These are phyloP conservation scores for Cryptosporidium viatorum DNA, from an alignment of 169 alveolate genomes.

Conservation along the genomic window DNA sequence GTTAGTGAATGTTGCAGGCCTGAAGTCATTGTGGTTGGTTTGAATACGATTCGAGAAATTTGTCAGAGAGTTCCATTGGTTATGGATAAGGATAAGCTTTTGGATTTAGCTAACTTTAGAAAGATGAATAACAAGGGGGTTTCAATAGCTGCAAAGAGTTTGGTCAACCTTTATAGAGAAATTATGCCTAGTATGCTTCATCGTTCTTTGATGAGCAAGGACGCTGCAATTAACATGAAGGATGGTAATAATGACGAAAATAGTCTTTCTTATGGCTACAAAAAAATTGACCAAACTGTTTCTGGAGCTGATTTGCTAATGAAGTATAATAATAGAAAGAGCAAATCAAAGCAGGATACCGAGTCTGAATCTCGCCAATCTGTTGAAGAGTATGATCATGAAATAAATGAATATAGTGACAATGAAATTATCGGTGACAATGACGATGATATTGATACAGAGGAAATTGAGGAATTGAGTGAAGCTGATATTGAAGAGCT, in stretches of 20 bases:
- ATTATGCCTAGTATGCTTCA: slow-evolving; percentile 84
- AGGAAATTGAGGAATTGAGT: slow-evolving; percentile 6
- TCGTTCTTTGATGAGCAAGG: slow-evolving; percentile 83
- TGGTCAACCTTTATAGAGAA: slow-evolving; percentile 88
- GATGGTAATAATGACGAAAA: slow-evolving; percentile 71
- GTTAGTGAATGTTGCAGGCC: slow-evolving; percentile 86
- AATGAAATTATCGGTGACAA: not conserved
- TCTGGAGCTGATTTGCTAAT: slow-evolving; percentile 85
- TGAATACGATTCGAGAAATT: slow-evolving; percentile 88
- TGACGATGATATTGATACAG: not conserved
- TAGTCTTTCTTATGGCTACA: slow-evolving; percentile 81
- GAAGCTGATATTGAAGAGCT: slow-evolving; percentile 8
- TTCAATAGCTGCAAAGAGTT: slow-evolving; percentile 86
- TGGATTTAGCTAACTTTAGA: slow-evolving; percentile 83
- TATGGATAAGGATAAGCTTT: slow-evolving; percentile 82
- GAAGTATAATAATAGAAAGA: slow-evolving; percentile 76
- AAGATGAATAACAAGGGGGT: slow-evolving; percentile 87
- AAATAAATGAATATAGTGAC: slow-evolving; percentile 40
- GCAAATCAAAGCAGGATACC: slow-evolving; percentile 19
- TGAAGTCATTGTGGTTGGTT: slow-evolving; percentile 84
- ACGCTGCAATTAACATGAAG: slow-evolving; percentile 75
- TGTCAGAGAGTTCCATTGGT: slow-evolving; percentile 87
- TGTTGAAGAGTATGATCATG: slow-evolving; percentile 56
- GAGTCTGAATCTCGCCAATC: slow-evolving; percentile 64
- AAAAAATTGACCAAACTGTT: slow-evolving; percentile 78